phyloP scores from a whole-genome alignment of 495 filamentous ascomycete species.

The Terfezia boudieri region DNA sequence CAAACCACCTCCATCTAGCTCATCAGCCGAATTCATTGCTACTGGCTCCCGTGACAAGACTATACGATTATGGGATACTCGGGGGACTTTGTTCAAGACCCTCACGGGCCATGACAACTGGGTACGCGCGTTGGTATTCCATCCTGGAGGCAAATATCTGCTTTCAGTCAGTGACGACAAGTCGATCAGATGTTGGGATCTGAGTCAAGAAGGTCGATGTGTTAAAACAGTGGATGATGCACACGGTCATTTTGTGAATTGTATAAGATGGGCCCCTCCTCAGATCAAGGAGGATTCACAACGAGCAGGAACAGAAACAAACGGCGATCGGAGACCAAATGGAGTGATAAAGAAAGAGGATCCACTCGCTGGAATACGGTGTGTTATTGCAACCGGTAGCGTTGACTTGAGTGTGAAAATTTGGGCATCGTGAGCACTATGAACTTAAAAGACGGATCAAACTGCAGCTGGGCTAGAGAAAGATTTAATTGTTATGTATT shows the following conservation, averaged over 20 bases:
- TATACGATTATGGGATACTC: conserved; percentile 72
- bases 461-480: neutral
- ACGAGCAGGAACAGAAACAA: conserved; percentile 31
- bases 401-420: conserved; percentile 39
- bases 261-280: conserved; percentile 76
- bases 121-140: conserved; percentile 72
- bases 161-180: conserved; percentile 76
- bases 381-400: conserved; percentile 40
- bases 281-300: conserved; percentile 34
- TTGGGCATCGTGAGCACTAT: conserved; percentile 24
- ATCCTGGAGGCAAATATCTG: conserved; percentile 85
- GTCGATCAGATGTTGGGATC: conserved; percentile 84
- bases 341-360: conserved; percentile 23
- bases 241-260: conserved; percentile 72
- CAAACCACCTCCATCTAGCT: conserved; percentile 50
- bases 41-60: conserved; percentile 82
- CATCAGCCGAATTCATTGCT: conserved; percentile 69
- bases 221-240: conserved; percentile 62
- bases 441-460: neutral
- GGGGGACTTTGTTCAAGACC: conserved; percentile 71
- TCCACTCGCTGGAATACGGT: conserved; percentile 27
- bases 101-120: conserved; percentile 89
- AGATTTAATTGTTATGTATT: neutral
- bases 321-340: conserved; percentile 27
- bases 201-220: conserved; percentile 71